Evolutionary conservation across 257 asterid species (phyloP), one percentile per base, ranked within the genome.

Genomic region (Gentiana macrophylla): DNA sequence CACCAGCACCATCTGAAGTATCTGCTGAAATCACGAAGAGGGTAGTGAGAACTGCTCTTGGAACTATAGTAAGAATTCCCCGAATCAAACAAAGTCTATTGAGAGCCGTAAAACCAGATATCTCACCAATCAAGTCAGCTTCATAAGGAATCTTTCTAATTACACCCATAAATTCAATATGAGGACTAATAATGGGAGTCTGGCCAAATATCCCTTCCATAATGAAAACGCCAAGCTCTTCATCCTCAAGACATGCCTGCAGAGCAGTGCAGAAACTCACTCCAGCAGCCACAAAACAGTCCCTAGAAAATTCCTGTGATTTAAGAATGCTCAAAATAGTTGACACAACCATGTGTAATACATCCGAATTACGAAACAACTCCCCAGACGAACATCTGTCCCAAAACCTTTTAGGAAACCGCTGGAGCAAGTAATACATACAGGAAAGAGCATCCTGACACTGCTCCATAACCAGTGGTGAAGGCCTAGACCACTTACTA

Each of bases 381-480:
- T 52, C n/a, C 32, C 60, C 79, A 24, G 24, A 24, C 24, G 24
- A 24, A 43, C 54, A 63, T 9, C 11, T 52, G 54, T 55, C 52
- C 41, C 43, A 32, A 44, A 91, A 83, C 72, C 67, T 81, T 12
- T 38, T 69, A 1, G 98, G 98, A 67, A 80, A 87, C 35, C 97
- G 92, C 64, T 86, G 98, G 38, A 91, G 83, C 82, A 87, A 62
- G 82, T 91, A 91, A 67, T 87, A 91, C 76, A 84, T 50, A 74
- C 98, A 87, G 15, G 98, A 91, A 58, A 91, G 82, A 4, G 98
- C 94, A 70, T 91, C 98, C 76, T 91, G 96, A 73, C 95, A 91
- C 59, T 91, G 96, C 55, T 87, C 97, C 94, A 91, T 83, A 37
- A 87, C 94, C 50, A 91, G 62, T 2, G 98, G 98, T 13, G 98